Conservation (phyloP, 768 basidiomycete species). For the Rhizopogon vulgaris region DNA sequence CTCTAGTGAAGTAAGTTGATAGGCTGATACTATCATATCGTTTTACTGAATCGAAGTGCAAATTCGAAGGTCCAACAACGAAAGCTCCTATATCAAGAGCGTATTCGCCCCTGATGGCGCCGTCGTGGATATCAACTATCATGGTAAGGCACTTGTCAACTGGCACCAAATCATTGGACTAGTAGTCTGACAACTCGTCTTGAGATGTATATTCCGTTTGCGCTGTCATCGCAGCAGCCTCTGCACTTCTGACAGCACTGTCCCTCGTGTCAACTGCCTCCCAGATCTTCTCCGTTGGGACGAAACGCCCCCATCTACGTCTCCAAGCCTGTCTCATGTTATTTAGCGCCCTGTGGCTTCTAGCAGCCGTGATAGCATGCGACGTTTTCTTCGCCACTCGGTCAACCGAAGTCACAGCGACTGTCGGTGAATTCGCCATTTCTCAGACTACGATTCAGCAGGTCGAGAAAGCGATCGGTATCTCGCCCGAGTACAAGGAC, state of each 20-base stretch:
- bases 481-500: conserved; percentile 35
- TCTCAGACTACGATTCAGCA: conserved; percentile 29
- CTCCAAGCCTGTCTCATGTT: conserved; percentile 29
- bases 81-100: background rate
- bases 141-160: background rate
- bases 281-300: conserved; percentile 5
- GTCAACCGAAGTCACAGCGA: conserved; percentile 36
- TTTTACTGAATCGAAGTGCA: background rate
- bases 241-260: conserved; percentile 24
- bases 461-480: conserved; percentile 29
- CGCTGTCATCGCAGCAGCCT: conserved; percentile 26
- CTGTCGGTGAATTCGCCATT: conserved; percentile 29
- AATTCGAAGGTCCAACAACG: conserved; percentile 2
- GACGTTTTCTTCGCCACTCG: conserved; percentile 37
- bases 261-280: conserved; percentile 19
- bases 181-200: background rate
- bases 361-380: conserved; percentile 40
- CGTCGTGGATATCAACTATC: background rate
- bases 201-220: conserved; percentile 35
- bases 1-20: conserved; percentile 6
- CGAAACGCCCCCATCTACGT: conserved; percentile 10
- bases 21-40: too few relatives aligned
- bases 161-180: background rate
- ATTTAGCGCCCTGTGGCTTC: conserved; percentile 38
- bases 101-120: background rate